Percentiles rank a stretch among this genome's conserved stretches.
phyloP scores from a whole-genome alignment of 2,329 filamentous ascomycete species.

The Penicillium sp. region DNA sequence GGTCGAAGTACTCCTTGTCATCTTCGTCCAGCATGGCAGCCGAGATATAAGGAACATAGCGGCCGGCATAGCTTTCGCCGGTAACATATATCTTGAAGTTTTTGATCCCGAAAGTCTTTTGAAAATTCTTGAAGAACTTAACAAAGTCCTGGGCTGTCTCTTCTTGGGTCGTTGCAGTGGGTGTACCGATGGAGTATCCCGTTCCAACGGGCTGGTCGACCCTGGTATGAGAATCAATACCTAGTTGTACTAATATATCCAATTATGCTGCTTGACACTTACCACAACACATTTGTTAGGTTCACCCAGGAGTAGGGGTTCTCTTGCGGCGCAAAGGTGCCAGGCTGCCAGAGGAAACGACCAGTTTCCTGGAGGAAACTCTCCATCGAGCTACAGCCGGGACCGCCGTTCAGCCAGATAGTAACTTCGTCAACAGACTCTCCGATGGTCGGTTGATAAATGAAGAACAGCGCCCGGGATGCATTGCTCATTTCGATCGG shows the following conservation, averaged over 20 bases:
- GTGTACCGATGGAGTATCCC: slow-evolving; percentile 69
- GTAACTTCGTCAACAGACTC: slow-evolving; percentile 49
- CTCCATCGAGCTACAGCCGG: slow-evolving; percentile 63
- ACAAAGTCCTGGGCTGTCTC: slow-evolving; percentile 73
- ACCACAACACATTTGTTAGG: slow-evolving; percentile 76
- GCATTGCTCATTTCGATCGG: slow-evolving; percentile 58
- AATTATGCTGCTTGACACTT: slow-evolving; percentile 44
- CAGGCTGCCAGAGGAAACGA: slow-evolving; percentile 71
- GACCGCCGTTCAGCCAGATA: slow-evolving; percentile 58
- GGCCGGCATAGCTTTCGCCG: slow-evolving; percentile 74
- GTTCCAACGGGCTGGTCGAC: slow-evolving; percentile 57
- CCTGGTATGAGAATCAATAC: slow-evolving; percentile 16
- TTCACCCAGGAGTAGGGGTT: slow-evolving; percentile 78
- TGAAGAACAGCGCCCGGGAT: slow-evolving; percentile 51
- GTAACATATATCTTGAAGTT: slow-evolving; percentile 74
- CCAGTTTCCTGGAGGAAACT: slow-evolving; percentile 79
- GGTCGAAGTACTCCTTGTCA: slow-evolving; percentile 69
- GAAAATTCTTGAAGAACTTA: slow-evolving; percentile 79
- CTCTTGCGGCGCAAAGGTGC: slow-evolving; percentile 66
- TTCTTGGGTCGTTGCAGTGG: slow-evolving; percentile 68
- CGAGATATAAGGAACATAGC: slow-evolving; percentile 73
- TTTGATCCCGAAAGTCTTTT: slow-evolving; percentile 70
- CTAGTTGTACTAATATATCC: background rate
- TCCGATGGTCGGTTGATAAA: slow-evolving; percentile 52
- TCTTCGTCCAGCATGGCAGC: slow-evolving; percentile 73